Evolutionary conservation across 495 filamentous ascomycete genomes (phyloP).

Genomic region (Gamarada debralockiae): DNA sequence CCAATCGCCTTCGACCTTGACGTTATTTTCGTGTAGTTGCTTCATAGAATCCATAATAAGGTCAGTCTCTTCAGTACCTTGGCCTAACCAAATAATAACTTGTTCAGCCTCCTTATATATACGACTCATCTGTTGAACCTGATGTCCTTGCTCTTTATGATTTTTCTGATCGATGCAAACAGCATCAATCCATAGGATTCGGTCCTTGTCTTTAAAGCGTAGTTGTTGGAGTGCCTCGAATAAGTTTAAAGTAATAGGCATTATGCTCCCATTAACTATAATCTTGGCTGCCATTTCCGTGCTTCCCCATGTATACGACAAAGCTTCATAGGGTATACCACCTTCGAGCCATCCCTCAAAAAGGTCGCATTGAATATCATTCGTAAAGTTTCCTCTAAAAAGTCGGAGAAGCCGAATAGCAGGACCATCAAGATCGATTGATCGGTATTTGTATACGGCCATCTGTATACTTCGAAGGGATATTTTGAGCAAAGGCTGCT

Average conservation of each 20-base stretch:
- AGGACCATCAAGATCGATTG: conserved; percentile 6
- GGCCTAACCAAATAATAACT: too few species aligned
- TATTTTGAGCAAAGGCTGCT: neutral
- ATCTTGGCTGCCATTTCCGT: neutral
- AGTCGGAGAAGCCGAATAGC: conserved; percentile 10
- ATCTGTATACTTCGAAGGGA: neutral
- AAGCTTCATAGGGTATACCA: too few species aligned
- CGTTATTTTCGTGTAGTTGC: too few species aligned
- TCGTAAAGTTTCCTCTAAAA: conserved; percentile 1
- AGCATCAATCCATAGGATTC: conserved; percentile 21
- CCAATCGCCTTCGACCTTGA: too few species aligned
- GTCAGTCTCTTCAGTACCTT: too few species aligned
- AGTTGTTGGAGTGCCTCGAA: conserved; percentile 14
- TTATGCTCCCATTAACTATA: neutral
- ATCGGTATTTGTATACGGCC: conserved; percentile 7
- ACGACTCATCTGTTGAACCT: conserved; percentile 17
- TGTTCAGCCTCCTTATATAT: too few species aligned
- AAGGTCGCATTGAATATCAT: conserved; percentile 7
- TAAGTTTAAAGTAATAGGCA: neutral
- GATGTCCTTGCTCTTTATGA: conserved; percentile 16
- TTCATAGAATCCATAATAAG: too few species aligned
- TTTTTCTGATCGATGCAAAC: conserved; percentile 28
- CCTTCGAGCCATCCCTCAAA: neutral
- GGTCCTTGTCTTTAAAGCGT: conserved; percentile 8
- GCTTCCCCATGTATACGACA: too few species aligned